Base-by-base conservation (phyloP, 2,329 filamentous ascomycete species). In the Proliferodiscus dingleyae region DNA sequence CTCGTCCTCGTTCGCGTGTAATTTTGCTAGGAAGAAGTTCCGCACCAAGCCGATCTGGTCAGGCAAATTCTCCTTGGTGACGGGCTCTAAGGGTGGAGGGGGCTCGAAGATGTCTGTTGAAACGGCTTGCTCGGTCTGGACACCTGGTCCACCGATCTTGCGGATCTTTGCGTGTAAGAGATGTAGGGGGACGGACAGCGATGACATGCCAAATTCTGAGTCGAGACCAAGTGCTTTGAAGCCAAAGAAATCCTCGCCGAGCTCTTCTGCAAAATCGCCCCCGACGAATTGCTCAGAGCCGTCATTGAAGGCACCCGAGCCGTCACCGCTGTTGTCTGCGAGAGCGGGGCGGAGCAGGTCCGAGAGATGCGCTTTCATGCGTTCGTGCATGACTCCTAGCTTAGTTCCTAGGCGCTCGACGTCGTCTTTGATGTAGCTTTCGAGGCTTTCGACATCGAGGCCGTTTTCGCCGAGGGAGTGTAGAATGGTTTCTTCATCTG, bases 241-340 rank as follows among this genome's bases (percentile, higher is more conserved):
- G 22, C 93, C 93, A 61, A 98, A 98, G 77, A 96, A 98, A 69
- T 98, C 93, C 71, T 98, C 93, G 50, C 90, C 91, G 10, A 98
- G 85, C 58, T 98, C 93, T 64, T 96, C 93, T 1, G 93, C 93
- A 64, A 98, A 98, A 66, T 98, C 93, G 51, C 93, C 93, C 37
- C 87, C 89, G 38, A 96, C 83, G 58, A 97, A 98, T 63, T 97
- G 93, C 54, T 98, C 93, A 66, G 89, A 95, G 54, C 90, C 91
- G 59, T 98, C 93, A 52, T 94, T 89, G 74, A 98, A 98, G 5
- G 89, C 87, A 46, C 85, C 87, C 4, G 85, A 89, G 28, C 90
- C 93, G 62, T 97, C 93, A 24, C 80, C 78, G 28, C 86, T 85
- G 36, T 78, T 81, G 59, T 95, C 87, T 40, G 81, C 78, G 42